Percentiles rank a stretch among this genome's conserved stretches.
Evolutionary conservation across 768 basidiomycete genomes (phyloP).

Genomic region (Symmetrospora coprosmae): DNA sequence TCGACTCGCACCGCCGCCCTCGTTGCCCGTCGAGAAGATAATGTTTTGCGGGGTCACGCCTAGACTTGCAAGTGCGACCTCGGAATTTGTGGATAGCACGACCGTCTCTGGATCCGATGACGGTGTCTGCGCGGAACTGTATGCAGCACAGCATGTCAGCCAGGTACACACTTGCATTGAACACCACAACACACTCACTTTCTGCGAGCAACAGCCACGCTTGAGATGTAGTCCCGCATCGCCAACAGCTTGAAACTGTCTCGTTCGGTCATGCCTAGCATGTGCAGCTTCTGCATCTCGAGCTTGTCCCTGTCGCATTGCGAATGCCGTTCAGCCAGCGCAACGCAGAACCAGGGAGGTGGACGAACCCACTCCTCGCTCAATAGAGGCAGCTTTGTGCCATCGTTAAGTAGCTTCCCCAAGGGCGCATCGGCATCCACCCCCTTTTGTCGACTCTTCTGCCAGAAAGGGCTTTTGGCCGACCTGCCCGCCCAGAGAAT

Average conservation of each 20-base stretch:
- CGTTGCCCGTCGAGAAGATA: constrained; percentile 27
- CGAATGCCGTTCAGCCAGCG: not conserved
- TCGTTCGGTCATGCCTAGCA: constrained; percentile 64
- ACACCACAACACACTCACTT: constrained; percentile 1
- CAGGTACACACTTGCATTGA: too few relatives aligned
- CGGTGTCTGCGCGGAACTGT: too few relatives aligned
- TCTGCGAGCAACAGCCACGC: not conserved
- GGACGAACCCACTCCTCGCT: constrained; percentile 64
- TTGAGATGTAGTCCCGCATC: constrained; percentile 64
- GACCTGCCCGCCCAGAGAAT: constrained; percentile 76
- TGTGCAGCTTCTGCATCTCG: constrained; percentile 62
- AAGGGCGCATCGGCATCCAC: not conserved
- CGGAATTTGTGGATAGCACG: too few relatives aligned
- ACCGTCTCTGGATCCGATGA: too few relatives aligned
- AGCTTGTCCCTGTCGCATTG: constrained; percentile 51
- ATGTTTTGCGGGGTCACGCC: constrained; percentile 34
- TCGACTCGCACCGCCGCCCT: constrained; percentile 21
- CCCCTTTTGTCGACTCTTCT: not conserved
- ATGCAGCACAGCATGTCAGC: too few relatives aligned
- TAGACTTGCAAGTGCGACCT: constrained; percentile 7
- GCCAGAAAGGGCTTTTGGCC: constrained; percentile 47
- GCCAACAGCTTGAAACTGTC: constrained; percentile 79
- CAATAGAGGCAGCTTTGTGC: constrained; percentile 37
- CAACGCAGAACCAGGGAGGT: too few relatives aligned
- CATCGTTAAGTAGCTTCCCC: not conserved